Evolutionary conservation across 306 rosid species (phyloP), one percentile per base, ranked within the genome.

Genomic region (Quillaja saponaria): DNA sequence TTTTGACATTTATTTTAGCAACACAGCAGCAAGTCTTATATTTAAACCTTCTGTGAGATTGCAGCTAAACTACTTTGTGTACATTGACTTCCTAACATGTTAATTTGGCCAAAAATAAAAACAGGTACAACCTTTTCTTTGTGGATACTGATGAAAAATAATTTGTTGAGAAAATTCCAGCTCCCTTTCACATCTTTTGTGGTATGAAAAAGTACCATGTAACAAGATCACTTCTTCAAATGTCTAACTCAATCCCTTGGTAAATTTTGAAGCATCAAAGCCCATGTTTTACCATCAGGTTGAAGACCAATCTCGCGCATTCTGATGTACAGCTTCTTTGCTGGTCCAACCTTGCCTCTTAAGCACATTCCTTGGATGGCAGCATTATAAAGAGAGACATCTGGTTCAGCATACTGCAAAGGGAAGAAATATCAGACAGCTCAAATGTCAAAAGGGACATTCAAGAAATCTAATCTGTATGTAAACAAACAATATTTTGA

Each of bases 361-460:
- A 86, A 81, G 82, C 88, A 86, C 94, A 86, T 62, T 74, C 92
- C 96, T 69, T 92, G 98, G 64, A 88, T 49, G 16, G 57, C 92
- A 21, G 88, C 85, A 62, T 92, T 86, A 68, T 84, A 92, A 6
- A 92, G 81, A 18, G 90, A 66, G 7, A 75, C 80, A 64, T 81
- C 73, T 17, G 88, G 85, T 63, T 41, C 70, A 42, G 41, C 65
- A 56, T 45, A 58, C 92, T 79, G 84, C 78, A 69, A 38, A 77
- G 58, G 38, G 57, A 79, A 49, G 50, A 37, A 12, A 76, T 19
- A 72, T 5, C 12, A 35, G 9, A 31, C 42, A 61, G 70, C 44
- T 45, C 57, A 70, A 49, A 60, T 50, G 7, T 39, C 13, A 8
- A 2, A 39, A 39, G 13, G 3, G 13, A 39, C 13, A 8, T 39